Conservation (phyloP, 371 early-diverging fungal species). For the Saksenaea oblongispora region DNA sequence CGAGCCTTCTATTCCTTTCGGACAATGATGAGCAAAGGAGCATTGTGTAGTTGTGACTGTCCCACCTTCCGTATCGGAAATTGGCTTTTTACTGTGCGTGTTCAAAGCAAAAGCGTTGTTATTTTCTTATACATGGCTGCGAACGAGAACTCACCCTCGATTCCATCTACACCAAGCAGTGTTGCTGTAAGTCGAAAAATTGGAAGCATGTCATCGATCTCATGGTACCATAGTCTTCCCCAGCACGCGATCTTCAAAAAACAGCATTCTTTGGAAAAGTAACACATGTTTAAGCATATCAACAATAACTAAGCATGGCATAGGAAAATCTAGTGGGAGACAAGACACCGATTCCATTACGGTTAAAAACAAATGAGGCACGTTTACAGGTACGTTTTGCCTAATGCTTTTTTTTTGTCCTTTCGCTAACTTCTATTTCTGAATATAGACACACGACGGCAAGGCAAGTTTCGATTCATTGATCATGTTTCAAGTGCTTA, state of each 20-base stretch:
- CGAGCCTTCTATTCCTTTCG: no score
- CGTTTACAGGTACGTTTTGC: neutral
- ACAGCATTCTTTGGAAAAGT: neutral
- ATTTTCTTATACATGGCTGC: neutral
- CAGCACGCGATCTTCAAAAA: slow-evolving; percentile 2
- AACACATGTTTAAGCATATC: neutral
- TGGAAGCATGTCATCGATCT: neutral
- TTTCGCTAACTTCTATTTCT: neutral
- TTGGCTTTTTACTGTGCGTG: no score
- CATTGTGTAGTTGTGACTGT: no score
- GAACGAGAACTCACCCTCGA: neutral
- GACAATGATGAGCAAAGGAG: no score
- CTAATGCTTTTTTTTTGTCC: neutral
- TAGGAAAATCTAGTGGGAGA: neutral
- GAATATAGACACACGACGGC: neutral
- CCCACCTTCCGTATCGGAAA: no score
- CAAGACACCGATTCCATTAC: neutral
- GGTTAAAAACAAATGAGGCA: neutral
- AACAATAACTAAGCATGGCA: neutral
- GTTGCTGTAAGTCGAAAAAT: neutral
- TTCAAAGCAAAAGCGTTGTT: neutral
- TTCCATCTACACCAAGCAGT: neutral
- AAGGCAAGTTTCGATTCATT: neutral
- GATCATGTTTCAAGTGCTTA: neutral
- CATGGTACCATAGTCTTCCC: neutral